Evolutionary conservation across 345 rosid genomes (phyloP).

Genomic region (Cardamine resedifolia): DNA sequence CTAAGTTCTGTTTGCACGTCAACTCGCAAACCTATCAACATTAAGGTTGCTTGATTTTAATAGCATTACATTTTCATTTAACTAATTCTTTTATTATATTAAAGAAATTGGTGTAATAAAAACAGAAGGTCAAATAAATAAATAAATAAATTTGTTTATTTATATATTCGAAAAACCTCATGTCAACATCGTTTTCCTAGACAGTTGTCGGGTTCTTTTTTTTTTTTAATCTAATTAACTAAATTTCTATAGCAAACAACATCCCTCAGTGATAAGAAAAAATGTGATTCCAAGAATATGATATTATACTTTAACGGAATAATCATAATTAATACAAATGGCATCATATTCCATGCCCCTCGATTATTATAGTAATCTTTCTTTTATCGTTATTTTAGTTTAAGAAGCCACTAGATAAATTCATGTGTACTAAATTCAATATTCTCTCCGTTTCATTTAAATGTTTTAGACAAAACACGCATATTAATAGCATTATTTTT

Average conservation of each 20-base stretch:
- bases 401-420: constrained; percentile 24
- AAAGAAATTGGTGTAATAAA: neutral
- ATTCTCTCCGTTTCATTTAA: too few species aligned
- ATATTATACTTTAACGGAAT: neutral
- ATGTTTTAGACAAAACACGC: too few species aligned
- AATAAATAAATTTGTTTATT: too few species aligned
- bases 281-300: neutral
- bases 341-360: constrained; percentile 33
- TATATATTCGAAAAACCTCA: neutral
- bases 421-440: neutral
- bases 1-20: constrained; percentile 10
- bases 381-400: constrained; percentile 15
- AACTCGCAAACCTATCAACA: constrained; percentile 19
- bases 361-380: constrained; percentile 3
- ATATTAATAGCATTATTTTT: too few species aligned
- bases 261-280: neutral
- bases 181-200: constrained; percentile 12
- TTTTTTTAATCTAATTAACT: neutral
- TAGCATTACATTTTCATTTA: neutral
- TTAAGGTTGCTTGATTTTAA: constrained; percentile 11
- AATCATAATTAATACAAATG: constrained; percentile 6
- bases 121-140: neutral
- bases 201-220: constrained; percentile 19
- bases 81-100: neutral
- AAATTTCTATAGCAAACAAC: neutral